Conservation (phyloP, 306 rosid species). For the Mimosa bimucronata region DNA sequence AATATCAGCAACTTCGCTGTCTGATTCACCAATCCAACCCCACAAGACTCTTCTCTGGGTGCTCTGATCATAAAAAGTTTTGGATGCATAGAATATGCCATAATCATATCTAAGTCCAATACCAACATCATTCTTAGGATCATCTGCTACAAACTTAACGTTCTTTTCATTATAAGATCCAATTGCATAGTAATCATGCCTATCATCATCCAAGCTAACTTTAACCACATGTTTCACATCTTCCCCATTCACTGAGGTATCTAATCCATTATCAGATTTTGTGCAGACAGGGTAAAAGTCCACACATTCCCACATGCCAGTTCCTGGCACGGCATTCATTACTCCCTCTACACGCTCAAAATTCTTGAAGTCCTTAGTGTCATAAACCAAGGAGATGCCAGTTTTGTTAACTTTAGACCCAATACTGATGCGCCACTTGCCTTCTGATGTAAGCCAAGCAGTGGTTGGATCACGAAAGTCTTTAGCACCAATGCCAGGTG, state of each 20-base stretch:
- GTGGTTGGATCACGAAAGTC: conserved; percentile 97
- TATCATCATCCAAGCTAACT: conserved; percentile 75
- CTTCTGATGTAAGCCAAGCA: conserved; percentile 78
- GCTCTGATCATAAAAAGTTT: conserved; percentile 67
- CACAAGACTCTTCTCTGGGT: conserved; percentile 77
- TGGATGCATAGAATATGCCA: conserved; percentile 83
- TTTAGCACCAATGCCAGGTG: conserved; percentile 51
- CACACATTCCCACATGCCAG: conserved; percentile 97
- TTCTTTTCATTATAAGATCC: conserved; percentile 71
- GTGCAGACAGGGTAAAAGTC: conserved; percentile 75
- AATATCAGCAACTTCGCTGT: conserved; percentile 79
- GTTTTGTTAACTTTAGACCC: conserved; percentile 76
- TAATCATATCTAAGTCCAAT: conserved; percentile 79
- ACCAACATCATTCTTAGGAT: conserved; percentile 65
- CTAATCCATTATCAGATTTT: conserved; percentile 48
- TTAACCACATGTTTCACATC: conserved; percentile 76
- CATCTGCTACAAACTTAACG: conserved; percentile 60
- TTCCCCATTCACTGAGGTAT: conserved; percentile 59
- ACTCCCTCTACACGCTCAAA: conserved; percentile 54
- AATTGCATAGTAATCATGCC: conserved; percentile 77
- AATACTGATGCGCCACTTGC: conserved; percentile 72
- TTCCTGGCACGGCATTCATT: conserved; percentile 63
- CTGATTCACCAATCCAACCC: conserved; percentile 92
- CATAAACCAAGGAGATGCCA: conserved; percentile 73
- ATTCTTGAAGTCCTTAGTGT: conserved; percentile 66